These are phyloP conservation scores for Sporisorium sorghi DNA, from an alignment of 1,284 basidiomycete species.

Conservation along the genomic window DNA sequence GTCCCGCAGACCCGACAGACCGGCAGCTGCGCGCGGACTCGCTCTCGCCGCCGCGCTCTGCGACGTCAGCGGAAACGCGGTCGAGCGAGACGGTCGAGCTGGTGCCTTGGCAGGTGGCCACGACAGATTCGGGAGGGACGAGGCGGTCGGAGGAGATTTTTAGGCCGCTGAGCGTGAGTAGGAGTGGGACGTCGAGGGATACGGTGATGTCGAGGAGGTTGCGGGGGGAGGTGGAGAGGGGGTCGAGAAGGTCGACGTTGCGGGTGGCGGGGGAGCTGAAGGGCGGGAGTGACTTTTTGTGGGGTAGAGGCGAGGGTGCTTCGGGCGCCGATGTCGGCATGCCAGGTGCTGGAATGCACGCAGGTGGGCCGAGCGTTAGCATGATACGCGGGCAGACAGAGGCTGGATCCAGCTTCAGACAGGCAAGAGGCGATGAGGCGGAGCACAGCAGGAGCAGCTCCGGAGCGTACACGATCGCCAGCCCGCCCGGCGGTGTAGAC, in stretches of 20 bases:
- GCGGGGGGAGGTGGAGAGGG: not conserved
- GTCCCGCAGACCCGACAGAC: constrained; percentile 7
- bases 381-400: too few species aligned
- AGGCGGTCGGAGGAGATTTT: constrained; percentile 38
- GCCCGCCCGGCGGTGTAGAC: constrained; percentile 16
- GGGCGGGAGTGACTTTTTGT: constrained; percentile 11
- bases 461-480: constrained; percentile 8
- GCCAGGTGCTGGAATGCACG: not conserved
- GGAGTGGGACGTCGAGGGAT: constrained; percentile 16
- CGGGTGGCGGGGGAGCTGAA: constrained; percentile 8
- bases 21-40: constrained; percentile 11
- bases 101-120: constrained; percentile 38
- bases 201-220: constrained; percentile 4
- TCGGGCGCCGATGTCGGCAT: not conserved
- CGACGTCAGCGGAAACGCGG: constrained; percentile 9
- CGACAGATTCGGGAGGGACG: constrained; percentile 5
- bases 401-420: not conserved
- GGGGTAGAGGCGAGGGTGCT: not conserved
- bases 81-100: constrained; percentile 36
- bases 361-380: not conserved
- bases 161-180: constrained; percentile 17
- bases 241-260: not conserved
- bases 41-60: constrained; percentile 8
- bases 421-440: not conserved
- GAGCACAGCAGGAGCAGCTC: not conserved